Base-by-base conservation (phyloP, 163 green algal genomes). In the Chlorella variabilis region DNA sequence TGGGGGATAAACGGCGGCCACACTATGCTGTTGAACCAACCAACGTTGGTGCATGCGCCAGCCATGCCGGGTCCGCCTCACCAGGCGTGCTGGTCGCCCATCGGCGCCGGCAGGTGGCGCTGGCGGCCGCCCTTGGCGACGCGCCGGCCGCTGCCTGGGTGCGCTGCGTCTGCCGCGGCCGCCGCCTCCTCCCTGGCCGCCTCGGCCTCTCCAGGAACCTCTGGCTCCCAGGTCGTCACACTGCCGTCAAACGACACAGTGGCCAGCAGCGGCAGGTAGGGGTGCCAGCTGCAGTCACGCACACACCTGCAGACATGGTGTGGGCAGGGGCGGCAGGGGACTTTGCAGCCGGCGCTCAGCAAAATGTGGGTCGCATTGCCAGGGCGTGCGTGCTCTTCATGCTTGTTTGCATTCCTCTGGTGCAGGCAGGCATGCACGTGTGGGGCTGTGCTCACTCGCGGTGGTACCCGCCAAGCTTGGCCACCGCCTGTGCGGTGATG, bases 221-320 rank as follows among this genome's bases (percentile, higher is more conserved):
- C 67, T 13, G 76, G 75, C 68, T 87, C 66, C 83, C 83, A 87
- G 18, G 41, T 31, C 29, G 54, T 29, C 27, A 94, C 42, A 42
- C 48, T 78, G 58, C 92, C 92, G 75, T 96, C 92, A 83, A 93
- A 96, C 9, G 77, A 83, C 42, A 86, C 75, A 15, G 80, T 81
- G 58, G 69, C 84, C 33, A 96, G 65, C 71, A 89, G 71, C 8
- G 89, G 89, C 62, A 83, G 48, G 73, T 78, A 41, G 2, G 92
- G 92, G 82, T 95, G 91, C 92, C 92, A 96, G 80, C 65, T 79
- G 51, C 83, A 90, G 84, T 96, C 92, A 20, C 92, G 69, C 75
- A 96, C 89, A 9, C 88, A n/a, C n/a, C n/a, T n/a, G n/a, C n/a
- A n/a, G n/a, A n/a, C n/a, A n/a, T n/a, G n/a, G n/a, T n/a, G n/a